Percentiles rank a stretch among this genome's conserved stretches.
Evolutionary conservation across 306 rosid species (phyloP).

Genomic region (Luffa acutangula): DNA sequence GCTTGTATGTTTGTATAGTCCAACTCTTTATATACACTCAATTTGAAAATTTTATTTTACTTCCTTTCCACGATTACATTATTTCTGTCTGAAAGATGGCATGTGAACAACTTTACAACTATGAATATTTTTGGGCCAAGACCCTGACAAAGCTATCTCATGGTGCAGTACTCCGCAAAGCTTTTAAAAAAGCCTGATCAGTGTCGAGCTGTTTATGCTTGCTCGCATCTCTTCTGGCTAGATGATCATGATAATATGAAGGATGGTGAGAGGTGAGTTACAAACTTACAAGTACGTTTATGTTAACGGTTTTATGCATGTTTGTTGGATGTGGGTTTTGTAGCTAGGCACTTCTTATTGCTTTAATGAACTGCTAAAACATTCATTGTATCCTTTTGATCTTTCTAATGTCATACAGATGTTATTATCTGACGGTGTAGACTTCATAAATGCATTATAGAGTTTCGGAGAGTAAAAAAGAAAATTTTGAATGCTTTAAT

Average conservation of each 20-base stretch:
- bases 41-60: not conserved
- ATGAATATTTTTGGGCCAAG: not conserved
- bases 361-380: not conserved
- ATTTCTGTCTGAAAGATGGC: not conserved
- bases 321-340: not conserved
- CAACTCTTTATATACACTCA: not conserved
- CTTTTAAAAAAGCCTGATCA: slow-evolving; percentile 95
- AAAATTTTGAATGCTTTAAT: not conserved
- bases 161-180: slow-evolving; percentile 80
- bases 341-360: not conserved
- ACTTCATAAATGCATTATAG: not conserved
- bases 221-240: slow-evolving; percentile 93
- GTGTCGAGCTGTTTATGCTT: slow-evolving; percentile 87
- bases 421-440: not conserved
- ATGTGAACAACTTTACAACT: not conserved
- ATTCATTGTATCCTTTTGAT: not conserved
- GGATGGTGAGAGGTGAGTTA: slow-evolving; percentile 85
- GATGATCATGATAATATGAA: slow-evolving; percentile 80
- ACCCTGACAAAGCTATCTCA: not conserved
- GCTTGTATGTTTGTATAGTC: not conserved
- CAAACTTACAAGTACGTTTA: not conserved
- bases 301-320: not conserved
- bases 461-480: not conserved
- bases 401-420: not conserved
- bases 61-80: not conserved